Base-by-base conservation (phyloP, 495 filamentous ascomycete species). In the Penicillium alfredii region DNA sequence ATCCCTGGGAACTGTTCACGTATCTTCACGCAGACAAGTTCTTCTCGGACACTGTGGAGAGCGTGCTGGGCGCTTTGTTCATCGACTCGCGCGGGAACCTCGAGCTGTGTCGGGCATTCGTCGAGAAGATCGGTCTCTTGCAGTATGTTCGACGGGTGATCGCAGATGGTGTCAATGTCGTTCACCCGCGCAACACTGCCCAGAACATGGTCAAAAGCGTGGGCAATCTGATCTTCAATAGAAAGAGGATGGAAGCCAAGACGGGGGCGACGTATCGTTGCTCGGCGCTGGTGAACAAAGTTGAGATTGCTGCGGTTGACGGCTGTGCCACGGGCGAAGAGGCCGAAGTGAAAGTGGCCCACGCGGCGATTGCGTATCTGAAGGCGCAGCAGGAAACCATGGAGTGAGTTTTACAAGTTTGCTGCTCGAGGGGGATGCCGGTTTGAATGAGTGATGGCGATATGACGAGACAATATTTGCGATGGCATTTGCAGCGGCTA, bases 1-100 rank as follows among this genome's bases (percentile, higher is more conserved):
- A 88, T 47, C 92, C 90, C 0, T 98, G 90, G 90, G 64, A 73
- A 2, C 49, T 71, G 0, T 77, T 98, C 12, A 60, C 75, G 0
- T 63, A 71, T 0, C 69, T 94, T 1, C 66, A 75, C 19, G 68
- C 82, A 1, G 78, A 77, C 15, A 97, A 96, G 45, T 85, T 86
- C 68, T 80, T 85, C 61, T 92, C 84, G 0, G 90, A 98, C 51
- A 64, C 95, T 7, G 65, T 95, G 24, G 92, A 98, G 68, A 75
- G 71, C 32, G 42, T 90, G 1, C 57, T 96, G 1, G 92, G 87
- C 0, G 92, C 90, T 1, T 75, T 95, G 0, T 98, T 82, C 64
- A 66, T 94, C 33, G 92, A 96, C 53, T 84, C 79, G 0, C 43
- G 51, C 3, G 84, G 84, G 2, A 61, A 74, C 3, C 48, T 89